Percentiles rank a stretch among this genome's conserved stretches.
These are phyloP conservation scores for Schwanniomyces polymorphus DNA, from an alignment of 805 yeast genomes.

Conservation along the genomic window DNA sequence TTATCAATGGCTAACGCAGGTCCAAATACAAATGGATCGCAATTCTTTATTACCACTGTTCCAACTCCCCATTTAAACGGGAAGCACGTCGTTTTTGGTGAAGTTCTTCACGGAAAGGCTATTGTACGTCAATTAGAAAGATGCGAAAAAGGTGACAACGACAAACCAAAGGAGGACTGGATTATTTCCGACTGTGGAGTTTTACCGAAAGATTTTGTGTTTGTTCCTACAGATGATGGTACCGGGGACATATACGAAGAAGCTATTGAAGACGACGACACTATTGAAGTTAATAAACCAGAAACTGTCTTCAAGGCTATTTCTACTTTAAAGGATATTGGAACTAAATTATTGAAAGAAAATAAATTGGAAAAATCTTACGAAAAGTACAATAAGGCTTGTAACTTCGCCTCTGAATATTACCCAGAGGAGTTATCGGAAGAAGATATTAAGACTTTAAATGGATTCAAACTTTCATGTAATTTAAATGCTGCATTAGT, in stretches of 20 bases:
- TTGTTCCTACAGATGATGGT: slow-evolving; percentile 63
- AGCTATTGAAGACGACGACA: slow-evolving; percentile 69
- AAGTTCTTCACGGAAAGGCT: slow-evolving; percentile 78
- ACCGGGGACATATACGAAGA: slow-evolving; percentile 86
- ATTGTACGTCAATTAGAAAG: slow-evolving; percentile 78
- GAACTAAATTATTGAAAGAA: slow-evolving; percentile 71
- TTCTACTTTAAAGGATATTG: slow-evolving; percentile 67
- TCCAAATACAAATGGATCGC: slow-evolving; percentile 93
- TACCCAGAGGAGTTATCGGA: slow-evolving; percentile 67
- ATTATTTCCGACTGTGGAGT: slow-evolving; percentile 78
- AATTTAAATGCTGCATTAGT: slow-evolving; percentile 74
- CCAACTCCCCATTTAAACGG: slow-evolving; percentile 94
- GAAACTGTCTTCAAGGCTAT: slow-evolving; percentile 68
- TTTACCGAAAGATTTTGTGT: slow-evolving; percentile 59
- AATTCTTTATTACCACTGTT: slow-evolving; percentile 89
- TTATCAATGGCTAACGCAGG: slow-evolving; percentile 98
- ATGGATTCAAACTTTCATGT: slow-evolving; percentile 60
- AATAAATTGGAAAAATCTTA: slow-evolving; percentile 58
- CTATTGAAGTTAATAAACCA: slow-evolving; percentile 58
- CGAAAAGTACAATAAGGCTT: slow-evolving; percentile 72
- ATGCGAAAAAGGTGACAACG: slow-evolving; percentile 60
- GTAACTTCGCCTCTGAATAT: slow-evolving; percentile 66
- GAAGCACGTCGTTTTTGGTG: slow-evolving; percentile 95
- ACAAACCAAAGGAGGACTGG: slow-evolving; percentile 72
- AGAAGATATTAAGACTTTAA: slow-evolving; percentile 49